Evolutionary conservation across 2,329 filamentous ascomycete species (phyloP).

Genomic region (Xylariaceae sp.): DNA sequence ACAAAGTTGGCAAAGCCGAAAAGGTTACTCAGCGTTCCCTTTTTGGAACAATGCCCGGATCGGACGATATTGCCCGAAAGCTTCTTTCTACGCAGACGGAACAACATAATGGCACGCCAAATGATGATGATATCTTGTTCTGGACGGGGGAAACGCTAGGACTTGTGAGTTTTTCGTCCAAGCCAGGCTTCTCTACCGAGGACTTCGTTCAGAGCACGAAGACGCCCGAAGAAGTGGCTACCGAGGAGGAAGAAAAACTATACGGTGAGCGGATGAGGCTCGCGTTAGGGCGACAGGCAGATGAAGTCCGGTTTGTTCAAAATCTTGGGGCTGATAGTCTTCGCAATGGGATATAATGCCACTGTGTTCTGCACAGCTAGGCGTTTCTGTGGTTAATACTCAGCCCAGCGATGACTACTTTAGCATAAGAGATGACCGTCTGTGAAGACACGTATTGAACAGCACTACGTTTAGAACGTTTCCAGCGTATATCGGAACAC

Average conservation of each 20-base stretch:
- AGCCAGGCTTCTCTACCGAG: conserved; percentile 53
- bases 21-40: conserved; percentile 52
- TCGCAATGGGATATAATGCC: conserved; percentile 32
- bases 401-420: too few species aligned
- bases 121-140: conserved; percentile 74
- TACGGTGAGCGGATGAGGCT: conserved; percentile 76
- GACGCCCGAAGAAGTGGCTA: conserved; percentile 54
- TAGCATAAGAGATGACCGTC: too few species aligned
- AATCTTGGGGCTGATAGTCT: conserved; percentile 62
- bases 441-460: too few species aligned
- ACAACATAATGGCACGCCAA: conserved; percentile 40
- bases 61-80: conserved; percentile 80
- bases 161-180: conserved; percentile 67
- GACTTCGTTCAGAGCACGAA: conserved; percentile 57
- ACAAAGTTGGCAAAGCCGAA: conserved; percentile 62
- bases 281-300: conserved; percentile 77
- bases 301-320: conserved; percentile 77
- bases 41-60: conserved; percentile 58
- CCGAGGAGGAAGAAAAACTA: conserved; percentile 60
- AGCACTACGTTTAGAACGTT: too few species aligned
- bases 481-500: too few species aligned
- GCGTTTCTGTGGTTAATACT: too few species aligned
- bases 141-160: conserved; percentile 90
- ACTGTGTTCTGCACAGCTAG: too few species aligned
- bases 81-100: conserved; percentile 67